Conservation (phyloP, 305 asterid species). For the Solanum hybrid region DNA sequence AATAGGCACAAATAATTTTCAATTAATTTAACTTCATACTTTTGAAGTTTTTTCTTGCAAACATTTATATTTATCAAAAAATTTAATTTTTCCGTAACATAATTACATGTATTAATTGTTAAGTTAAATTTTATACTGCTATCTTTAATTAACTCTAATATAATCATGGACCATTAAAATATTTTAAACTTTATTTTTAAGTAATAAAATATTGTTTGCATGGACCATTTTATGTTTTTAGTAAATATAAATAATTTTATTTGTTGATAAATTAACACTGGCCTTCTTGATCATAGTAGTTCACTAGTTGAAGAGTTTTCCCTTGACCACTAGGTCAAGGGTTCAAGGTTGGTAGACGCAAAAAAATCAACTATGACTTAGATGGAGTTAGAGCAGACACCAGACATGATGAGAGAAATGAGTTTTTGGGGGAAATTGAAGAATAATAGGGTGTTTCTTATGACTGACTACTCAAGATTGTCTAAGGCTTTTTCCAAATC, state of each 20-base stretch:
- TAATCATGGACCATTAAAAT: background rate
- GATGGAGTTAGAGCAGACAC: background rate
- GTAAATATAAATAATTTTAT: too few species aligned
- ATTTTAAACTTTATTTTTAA: background rate
- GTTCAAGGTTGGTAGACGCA: background rate
- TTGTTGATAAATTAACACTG: background rate
- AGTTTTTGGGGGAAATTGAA: background rate
- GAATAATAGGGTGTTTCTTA: background rate
- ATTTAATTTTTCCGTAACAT: too few species aligned
- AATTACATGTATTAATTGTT: too few species aligned
- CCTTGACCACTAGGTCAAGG: background rate
- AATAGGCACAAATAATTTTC: too few species aligned
- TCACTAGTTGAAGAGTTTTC: background rate
- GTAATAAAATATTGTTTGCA: background rate
- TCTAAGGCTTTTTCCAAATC: background rate
- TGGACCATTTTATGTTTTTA: background rate
- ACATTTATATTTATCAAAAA: too few species aligned
- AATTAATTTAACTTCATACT: too few species aligned
- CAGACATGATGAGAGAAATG: background rate
- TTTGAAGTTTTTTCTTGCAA: too few species aligned
- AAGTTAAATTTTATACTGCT: too few species aligned
- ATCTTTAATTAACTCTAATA: too few species aligned
- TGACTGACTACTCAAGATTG: background rate
- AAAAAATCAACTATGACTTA: background rate
- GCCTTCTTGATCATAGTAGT: background rate